A percentile compares a stretch with the other conserved stretches of the same genome.
These are phyloP conservation scores for Phellopilus nigrolimitatus DNA, from an alignment of 1,284 basidiomycete genomes.

Conservation along the genomic window DNA sequence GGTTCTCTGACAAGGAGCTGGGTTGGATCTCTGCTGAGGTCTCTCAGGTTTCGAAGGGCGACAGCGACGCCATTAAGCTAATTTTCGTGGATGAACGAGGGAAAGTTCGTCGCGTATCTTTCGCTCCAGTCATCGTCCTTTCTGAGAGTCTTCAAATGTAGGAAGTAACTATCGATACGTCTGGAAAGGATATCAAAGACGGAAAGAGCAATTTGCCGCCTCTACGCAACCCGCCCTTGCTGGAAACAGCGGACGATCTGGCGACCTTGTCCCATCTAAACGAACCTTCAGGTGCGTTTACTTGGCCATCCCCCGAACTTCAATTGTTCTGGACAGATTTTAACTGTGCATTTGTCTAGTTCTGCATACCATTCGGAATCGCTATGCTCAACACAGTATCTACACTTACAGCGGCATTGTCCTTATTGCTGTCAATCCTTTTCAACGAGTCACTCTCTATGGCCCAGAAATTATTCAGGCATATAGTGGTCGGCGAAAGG, in stretches of 20 bases:
- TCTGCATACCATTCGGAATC: slow-evolving; percentile 93
- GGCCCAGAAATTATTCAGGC: slow-evolving; percentile 97
- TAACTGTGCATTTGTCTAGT: slow-evolving; percentile 45
- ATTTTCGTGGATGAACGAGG: slow-evolving; percentile 81
- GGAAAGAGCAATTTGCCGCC: slow-evolving; percentile 80
- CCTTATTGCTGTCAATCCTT: slow-evolving; percentile 97
- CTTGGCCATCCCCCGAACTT: background rate
- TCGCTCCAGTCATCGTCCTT: slow-evolving; percentile 18
- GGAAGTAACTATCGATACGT: slow-evolving; percentile 78
- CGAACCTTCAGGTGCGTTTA: slow-evolving; percentile 83
- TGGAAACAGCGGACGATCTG: slow-evolving; percentile 97
- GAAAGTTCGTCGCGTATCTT: slow-evolving; percentile 50
- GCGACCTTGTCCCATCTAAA: slow-evolving; percentile 97
- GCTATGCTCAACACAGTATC: slow-evolving; percentile 95
- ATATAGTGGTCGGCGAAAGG: slow-evolving; percentile 88
- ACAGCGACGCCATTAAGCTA: slow-evolving; percentile 71
- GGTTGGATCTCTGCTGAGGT: slow-evolving; percentile 92
- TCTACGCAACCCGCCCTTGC: slow-evolving; percentile 90
- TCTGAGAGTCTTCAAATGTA: slow-evolving; percentile 30
- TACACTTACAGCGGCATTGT: slow-evolving; percentile 99
- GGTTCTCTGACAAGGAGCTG: slow-evolving; percentile 90
- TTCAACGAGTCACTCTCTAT: slow-evolving; percentile 90
- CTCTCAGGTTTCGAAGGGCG: slow-evolving; percentile 51
- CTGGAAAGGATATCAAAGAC: slow-evolving; percentile 70
- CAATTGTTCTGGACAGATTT: too few species aligned